A percentile compares a stretch with the other conserved stretches of the same genome.
These are phyloP conservation scores for Henckelia pumila DNA, from an alignment of 257 asterid species.

Conservation along the genomic window DNA sequence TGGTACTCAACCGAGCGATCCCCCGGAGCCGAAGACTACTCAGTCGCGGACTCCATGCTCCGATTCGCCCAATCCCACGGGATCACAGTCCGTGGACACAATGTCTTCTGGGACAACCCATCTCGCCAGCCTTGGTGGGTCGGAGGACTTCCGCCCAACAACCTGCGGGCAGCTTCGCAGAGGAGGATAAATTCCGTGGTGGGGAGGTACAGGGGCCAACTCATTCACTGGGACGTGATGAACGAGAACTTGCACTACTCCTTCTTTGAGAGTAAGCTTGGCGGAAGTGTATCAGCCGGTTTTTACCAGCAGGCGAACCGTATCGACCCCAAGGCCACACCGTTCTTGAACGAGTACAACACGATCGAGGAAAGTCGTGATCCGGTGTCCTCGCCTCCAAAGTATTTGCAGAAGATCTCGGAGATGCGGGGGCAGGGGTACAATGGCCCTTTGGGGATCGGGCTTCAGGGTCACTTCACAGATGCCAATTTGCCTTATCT, in stretches of 20 bases:
- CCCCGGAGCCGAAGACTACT: slow-evolving; percentile 39
- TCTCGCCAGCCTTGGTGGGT: slow-evolving; percentile 43
- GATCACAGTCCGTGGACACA: slow-evolving; percentile 59
- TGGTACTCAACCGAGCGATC: slow-evolving; percentile 50
- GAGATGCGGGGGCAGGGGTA: slow-evolving; percentile 43
- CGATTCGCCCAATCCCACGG: slow-evolving; percentile 26
- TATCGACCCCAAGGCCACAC: slow-evolving; percentile 36
- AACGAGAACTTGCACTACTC: slow-evolving; percentile 45
- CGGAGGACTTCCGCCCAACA: slow-evolving; percentile 28
- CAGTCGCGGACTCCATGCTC: slow-evolving; percentile 41
- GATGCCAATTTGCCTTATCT: slow-evolving; percentile 37
- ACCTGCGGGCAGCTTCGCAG: slow-evolving; percentile 25
- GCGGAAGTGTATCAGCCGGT: slow-evolving; percentile 22
- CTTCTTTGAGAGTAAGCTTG: slow-evolving; percentile 47
- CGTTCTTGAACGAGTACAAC: slow-evolving; percentile 63
- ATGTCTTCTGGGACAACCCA: slow-evolving; percentile 65
- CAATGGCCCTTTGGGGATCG: slow-evolving; percentile 55
- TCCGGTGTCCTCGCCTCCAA: slow-evolving; percentile 34
- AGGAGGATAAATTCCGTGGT: slow-evolving; percentile 38
- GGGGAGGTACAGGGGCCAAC: slow-evolving; percentile 35
- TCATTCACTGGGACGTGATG: slow-evolving; percentile 49
- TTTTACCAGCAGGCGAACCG: slow-evolving; percentile 33
- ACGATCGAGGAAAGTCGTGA: slow-evolving; percentile 53
- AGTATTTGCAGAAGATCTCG: slow-evolving; percentile 40
- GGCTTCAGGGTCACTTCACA: slow-evolving; percentile 54